phyloP scores from a whole-genome alignment of 2,329 filamentous ascomycete genomes.

The Sclerotinia trifoliorum region DNA sequence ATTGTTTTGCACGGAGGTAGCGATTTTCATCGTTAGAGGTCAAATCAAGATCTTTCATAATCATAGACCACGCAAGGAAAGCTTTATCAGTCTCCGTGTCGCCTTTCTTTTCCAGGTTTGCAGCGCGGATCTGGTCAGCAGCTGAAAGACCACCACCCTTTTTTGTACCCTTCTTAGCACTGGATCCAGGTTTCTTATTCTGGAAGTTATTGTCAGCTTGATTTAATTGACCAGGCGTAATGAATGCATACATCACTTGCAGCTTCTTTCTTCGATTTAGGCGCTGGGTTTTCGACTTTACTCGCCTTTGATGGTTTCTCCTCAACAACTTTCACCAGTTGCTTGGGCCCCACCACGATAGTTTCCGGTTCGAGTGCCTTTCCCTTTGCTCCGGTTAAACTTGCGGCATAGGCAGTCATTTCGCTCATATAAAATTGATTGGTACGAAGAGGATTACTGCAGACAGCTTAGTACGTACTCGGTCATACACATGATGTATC shows the following conservation, averaged over 20 bases:
- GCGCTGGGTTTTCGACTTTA: conserved; percentile 25
- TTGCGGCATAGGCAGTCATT: conserved; percentile 67
- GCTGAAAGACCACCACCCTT: conserved; percentile 43
- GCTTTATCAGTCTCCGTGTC: conserved; percentile 38
- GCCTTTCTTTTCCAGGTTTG: conserved; percentile 38
- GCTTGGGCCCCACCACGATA: conserved; percentile 51
- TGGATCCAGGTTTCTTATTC: conserved; percentile 23
- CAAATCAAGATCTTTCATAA: conserved; percentile 37
- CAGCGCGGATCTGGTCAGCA: conserved; percentile 40
- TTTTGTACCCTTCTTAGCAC: conserved; percentile 38
- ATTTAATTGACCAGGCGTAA: background rate
- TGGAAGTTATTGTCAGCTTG: background rate
- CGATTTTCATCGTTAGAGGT: conserved; percentile 37
- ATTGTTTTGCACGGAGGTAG: conserved; percentile 35
- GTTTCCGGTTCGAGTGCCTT: conserved; percentile 63
- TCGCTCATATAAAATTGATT: conserved; percentile 66
- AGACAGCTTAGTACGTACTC: background rate
- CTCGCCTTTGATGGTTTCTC: conserved; percentile 33
- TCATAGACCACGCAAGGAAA: conserved; percentile 36
- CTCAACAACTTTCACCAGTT: conserved; percentile 34
- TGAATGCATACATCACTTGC: conserved; percentile 21
- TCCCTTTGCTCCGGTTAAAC: conserved; percentile 63
- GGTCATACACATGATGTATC: background rate
- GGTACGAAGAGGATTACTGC: conserved; percentile 38
- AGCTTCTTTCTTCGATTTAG: conserved; percentile 34